Base-by-base conservation (phyloP, 2,329 filamentous ascomycete species). In the Cryphonectria nitschkei region DNA sequence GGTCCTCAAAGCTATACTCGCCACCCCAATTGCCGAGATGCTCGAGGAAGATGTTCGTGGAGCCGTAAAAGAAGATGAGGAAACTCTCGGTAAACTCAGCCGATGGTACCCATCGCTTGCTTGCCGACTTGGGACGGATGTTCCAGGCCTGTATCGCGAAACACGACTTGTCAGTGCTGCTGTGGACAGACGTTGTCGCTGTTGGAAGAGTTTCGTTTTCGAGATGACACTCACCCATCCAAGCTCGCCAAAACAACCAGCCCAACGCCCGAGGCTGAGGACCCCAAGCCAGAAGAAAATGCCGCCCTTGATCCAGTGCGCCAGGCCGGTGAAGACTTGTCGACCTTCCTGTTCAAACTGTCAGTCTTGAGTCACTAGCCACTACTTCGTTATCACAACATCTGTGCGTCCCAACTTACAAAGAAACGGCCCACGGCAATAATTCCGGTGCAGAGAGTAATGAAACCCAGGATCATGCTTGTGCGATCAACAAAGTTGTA, bases 231-330 rank as follows among this genome's bases (percentile, higher is more conserved):
- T 78, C 75, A 87, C 86, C 95, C 95, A 98, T 74, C 95, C 95
- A 70, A 95, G 87, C 72, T 97, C 93, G 70, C 92, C 90, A 79
- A 97, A 98, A 79, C 92, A 93, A 37, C 95, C 95, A 77, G 94
- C 89, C 92, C 94, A 98, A 69, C 95, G 91, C 41, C 94, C 94
- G 4, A 98, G 85, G 0, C 93, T 97, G 72, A 98, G 82, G 29
- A 97, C 82, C 11, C 95, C 95, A 74, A 97, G 93, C 90, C 93
- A 96, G 82, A 98, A 94, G 84, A 98, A 98, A 68, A 98, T 92
- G 3, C 93, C 93, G 62, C 95, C 95, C 80, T 98, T 98, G 80
- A 98, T 90, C 83, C 93, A 97, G 78, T 98, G 95, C 9, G 95
- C 95, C 58, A 98, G 85, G 1, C 95, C 94, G 75, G 90, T 95